Evolutionary conservation across 2,329 filamentous ascomycete species (phyloP), one percentile per base, ranked within the genome.

Genomic region (Ustulina deusta): DNA sequence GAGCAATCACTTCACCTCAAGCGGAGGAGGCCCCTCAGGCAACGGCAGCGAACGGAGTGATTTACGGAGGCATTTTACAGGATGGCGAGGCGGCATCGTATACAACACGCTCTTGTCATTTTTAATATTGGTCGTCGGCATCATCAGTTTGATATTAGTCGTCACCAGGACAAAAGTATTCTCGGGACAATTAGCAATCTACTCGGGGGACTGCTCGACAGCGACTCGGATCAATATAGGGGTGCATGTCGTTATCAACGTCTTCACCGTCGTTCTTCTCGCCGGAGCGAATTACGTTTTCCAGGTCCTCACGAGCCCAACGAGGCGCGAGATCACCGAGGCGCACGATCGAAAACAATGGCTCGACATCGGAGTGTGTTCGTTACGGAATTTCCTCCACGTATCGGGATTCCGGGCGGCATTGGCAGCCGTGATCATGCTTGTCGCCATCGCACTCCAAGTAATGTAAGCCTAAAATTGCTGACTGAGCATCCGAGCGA

Each of bases 281-380:
- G 82, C 82, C 0, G 83, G 82, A 2, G 85, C 82, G 11, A 86
- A 86, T 76, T 87, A 87, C 72, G 79, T 81, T 44, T 84, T 86
- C 65, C 86, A 88, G 74, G 79, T 86, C n/a, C 81, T 87, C 13
- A 81, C 79, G 71, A 87, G 85, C 69, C 86, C 86, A 6, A 87
- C 84, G 7, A 80, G 85, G 46, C 74, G 74, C 11, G 85, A 87
- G 71, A 73, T 88, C 9, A 78, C 81, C 32, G 74, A 70, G 13
- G 85, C 85, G 5, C 86, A 88, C 69, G 77, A 76, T 11, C 77
- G 75, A 38, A 79, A 78, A 70, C 77, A 73, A 51, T 87, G 85
- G 85, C 75, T 88, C 58, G 84, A 88, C 67, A 83, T 88, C 32
- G 86, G 86, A 6, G 79, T 87, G 20, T 83, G 85, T 6, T 86